Evolutionary conservation across 1,284 basidiomycete genomes (phyloP), one percentile per base, ranked within the genome.

Genomic region (Ceratobasidium sp.): DNA sequence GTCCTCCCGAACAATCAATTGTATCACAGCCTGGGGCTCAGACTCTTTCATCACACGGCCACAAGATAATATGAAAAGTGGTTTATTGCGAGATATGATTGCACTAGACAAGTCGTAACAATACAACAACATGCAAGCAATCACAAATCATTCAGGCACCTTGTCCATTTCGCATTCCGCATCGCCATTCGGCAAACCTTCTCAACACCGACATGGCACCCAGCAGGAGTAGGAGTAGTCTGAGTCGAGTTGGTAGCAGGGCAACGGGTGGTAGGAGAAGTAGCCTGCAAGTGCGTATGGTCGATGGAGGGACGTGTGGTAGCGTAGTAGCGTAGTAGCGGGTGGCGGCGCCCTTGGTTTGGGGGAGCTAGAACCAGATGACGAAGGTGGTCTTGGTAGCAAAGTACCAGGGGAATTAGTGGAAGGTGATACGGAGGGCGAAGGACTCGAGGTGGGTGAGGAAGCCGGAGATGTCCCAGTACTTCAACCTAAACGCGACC

Each of bases 321-420:
- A 52, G 73, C 35, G 73, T 50, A n/a, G n/a, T n/a, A n/a, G n/a
- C n/a, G n/a, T n/a, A 57, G 74, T 75, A 62, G 69, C 75, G 41
- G 14, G 49, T 71, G 35, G 59, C 59, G 28, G 75, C 74, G n/a
- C 73, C 73, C 74, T 74, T 50, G 85, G 91, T 89, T 58, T 86
- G 88, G 49, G 92, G 92, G 73, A 94, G 86, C 82, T 93, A 92
- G 77, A 94, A 86, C 93, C 93, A 96, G 79, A 96, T 82, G 81
- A 94, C 89, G 85, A 95, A 94, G 76, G 91, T 73, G 69, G 91
- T 93, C 91, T 96, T 96, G 87, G 94, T 87, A 62, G 92, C 89
- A 80, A 91, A 97, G 83, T 96, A 96, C 91, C 94, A 94, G 49
- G 92, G 91, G 77, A 94, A 79, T 79, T 94, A 95, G 84, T 93